Base-by-base conservation (phyloP, 352 stramenopile genomes). In the Globisporangium sylvaticum region DNA sequence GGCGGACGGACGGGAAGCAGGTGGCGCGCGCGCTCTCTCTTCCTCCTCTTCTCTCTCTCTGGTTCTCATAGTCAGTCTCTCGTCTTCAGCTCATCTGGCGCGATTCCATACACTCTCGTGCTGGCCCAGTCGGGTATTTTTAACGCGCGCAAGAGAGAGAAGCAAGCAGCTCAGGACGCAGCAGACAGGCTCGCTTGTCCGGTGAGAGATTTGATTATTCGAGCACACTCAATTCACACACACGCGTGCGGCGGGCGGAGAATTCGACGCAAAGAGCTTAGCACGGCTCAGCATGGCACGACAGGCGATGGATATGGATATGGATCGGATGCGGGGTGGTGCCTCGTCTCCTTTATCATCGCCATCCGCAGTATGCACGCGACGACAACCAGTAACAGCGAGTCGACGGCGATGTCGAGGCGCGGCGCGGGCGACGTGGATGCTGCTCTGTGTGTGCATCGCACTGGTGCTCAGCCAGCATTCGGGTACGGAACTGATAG, bases 391-490 rank as follows among this genome's bases (percentile, higher is more conserved):
- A 24, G 39, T 4, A 48, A 20, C 18, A 24, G 52, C 52, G 24
- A 32, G 52, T 20, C 27, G 54, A 8, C 55, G 20, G 55, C 22
- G 55, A 46, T 44, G 31, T 10, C 18, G n/a, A 29, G 15, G 54
- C 18, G 18, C 18, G 12, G 18, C 54, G 27, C 37, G 8, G 20
- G 29, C n/a, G 52, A 22, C 15, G n/a, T 67, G 62, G 52, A 63
- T 34, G 55, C 44, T 68, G 8, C 22, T 68, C 44, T 42, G 46
- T 12, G 22, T 58, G 22, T 64, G 46, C 15, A 8, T 68, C 6
- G 44, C 42, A n/a, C 29, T 68, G 3, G 42, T 27, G 14, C 31
- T 57, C 42, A 64, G 55, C 25, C 42, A 53, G 3, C 29, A 59
- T 14, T 32, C 44, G 58, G 63, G 63, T 68, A 24, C 39, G 48